Percentiles rank a stretch among this genome's conserved stretches.
phyloP scores from a whole-genome alignment of 306 rosid genomes.

The Lathyrus sativus region DNA sequence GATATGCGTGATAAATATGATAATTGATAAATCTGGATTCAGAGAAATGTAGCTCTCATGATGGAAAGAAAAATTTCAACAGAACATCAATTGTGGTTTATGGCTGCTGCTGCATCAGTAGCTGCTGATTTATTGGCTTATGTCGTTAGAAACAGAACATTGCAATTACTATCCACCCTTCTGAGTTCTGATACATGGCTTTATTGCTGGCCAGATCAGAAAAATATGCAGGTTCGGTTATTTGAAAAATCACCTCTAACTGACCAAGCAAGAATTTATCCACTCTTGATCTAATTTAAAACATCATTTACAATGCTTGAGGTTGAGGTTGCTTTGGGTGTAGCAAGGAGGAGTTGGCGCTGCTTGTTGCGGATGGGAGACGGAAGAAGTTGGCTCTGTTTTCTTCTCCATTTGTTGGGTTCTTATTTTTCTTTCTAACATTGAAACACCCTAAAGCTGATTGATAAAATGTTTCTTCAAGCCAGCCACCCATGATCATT shows the following conservation, averaged over 20 bases:
- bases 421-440: too few species aligned
- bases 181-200: slow-evolving; percentile 37
- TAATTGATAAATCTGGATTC: background rate
- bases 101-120: background rate
- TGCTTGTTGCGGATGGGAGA: background rate
- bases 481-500: background rate
- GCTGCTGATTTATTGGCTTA: slow-evolving; percentile 18
- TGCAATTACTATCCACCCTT: slow-evolving; percentile 44
- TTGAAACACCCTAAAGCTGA: too few species aligned
- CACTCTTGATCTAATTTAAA: background rate
- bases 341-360: background rate
- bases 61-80: slow-evolving; percentile 15
- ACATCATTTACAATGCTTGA: background rate
- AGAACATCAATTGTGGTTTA: background rate
- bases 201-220: slow-evolving; percentile 46
- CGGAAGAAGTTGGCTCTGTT: too few species aligned
- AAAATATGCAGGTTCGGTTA: slow-evolving; percentile 43
- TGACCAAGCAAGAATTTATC: slow-evolving; percentile 5
- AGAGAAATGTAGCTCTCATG: background rate
- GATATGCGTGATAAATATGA: background rate
- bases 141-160: slow-evolving; percentile 48
- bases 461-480: too few species aligned
- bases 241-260: slow-evolving; percentile 2
- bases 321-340: background rate
- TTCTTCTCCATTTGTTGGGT: too few species aligned